Conservation (phyloP, 2,329 filamentous ascomycete genomes). For the Beauveria sp. region DNA sequence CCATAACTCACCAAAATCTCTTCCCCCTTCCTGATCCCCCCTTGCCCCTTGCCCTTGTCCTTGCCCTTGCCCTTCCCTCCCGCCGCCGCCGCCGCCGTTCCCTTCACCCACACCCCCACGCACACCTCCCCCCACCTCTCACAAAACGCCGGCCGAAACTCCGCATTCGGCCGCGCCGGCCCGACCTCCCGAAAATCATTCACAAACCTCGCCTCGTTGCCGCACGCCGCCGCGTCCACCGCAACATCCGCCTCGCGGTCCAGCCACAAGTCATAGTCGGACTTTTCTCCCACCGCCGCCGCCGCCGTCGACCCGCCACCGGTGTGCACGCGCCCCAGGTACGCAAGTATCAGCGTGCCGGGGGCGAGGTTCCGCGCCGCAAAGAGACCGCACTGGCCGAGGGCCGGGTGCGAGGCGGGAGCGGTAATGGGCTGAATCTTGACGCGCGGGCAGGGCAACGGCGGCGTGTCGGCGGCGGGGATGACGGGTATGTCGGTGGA, state of each 20-base stretch:
- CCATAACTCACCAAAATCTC: conserved; percentile 62
- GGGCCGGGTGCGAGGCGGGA: conserved; percentile 46
- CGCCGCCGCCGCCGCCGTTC: background rate
- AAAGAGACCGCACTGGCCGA: conserved; percentile 53
- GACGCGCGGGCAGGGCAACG: conserved; percentile 42
- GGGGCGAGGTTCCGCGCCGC: conserved; percentile 46
- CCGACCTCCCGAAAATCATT: conserved; percentile 59
- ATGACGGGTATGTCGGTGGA: conserved; percentile 17
- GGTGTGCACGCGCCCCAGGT: conserved; percentile 52
- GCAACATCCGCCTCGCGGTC: conserved; percentile 49
- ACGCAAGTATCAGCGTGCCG: conserved; percentile 51
- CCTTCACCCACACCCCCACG: conserved; percentile 50
- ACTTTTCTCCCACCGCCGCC: conserved; percentile 20
- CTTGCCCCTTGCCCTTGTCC: conserved; percentile 14
- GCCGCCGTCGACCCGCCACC: conserved; percentile 20
- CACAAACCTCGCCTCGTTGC: conserved; percentile 59
- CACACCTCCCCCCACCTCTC: conserved; percentile 40
- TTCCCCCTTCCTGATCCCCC: conserved; percentile 47
- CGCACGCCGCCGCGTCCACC: conserved; percentile 49
- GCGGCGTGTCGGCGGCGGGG: conserved; percentile 25
- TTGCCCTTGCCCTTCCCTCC: conserved; percentile 19
- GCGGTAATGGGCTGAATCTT: conserved; percentile 44
- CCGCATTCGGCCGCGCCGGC: conserved; percentile 43
- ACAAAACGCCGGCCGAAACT: conserved; percentile 54
- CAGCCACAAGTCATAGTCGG: conserved; percentile 59